Percentiles rank a stretch among this genome's conserved stretches.
Conservation (phyloP, 768 basidiomycete genomes). For the Kwoniella bestiolae region DNA sequence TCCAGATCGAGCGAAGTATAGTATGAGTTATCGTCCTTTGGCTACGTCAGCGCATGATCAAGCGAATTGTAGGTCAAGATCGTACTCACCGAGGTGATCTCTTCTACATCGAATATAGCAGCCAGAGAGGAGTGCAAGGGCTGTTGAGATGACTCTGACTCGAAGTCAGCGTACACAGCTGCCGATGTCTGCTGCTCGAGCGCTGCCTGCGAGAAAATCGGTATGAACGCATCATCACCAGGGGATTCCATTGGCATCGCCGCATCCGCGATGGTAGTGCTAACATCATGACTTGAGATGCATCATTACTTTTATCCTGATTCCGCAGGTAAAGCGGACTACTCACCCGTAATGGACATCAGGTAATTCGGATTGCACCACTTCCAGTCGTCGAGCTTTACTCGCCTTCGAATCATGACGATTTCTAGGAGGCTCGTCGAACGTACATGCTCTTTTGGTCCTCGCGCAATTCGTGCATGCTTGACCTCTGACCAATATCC, state of each 20-base stretch:
- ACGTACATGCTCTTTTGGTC: background rate
- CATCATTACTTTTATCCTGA: background rate
- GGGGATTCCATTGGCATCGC: background rate
- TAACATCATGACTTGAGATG: background rate
- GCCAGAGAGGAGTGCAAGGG: background rate
- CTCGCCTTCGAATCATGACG: background rate
- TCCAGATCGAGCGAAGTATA: background rate
- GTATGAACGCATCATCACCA: background rate
- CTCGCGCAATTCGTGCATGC: background rate
- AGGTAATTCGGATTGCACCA: too few relatives aligned
- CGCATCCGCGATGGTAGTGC: background rate
- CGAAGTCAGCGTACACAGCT: background rate
- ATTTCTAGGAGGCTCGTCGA: background rate
- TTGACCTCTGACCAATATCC: background rate
- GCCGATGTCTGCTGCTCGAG: background rate
- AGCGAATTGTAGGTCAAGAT: too few relatives aligned
- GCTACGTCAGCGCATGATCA: too few relatives aligned
- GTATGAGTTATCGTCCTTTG: background rate
- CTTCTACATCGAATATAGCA: background rate
- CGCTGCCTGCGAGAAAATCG: background rate
- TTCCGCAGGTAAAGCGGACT: too few relatives aligned
- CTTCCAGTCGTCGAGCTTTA: background rate
- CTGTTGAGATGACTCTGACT: background rate
- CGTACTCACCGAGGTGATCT: background rate
- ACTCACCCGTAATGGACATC: too few relatives aligned